Conservation (phyloP, 139 green algal species). For the Astrephomene gubernaculifera region DNA sequence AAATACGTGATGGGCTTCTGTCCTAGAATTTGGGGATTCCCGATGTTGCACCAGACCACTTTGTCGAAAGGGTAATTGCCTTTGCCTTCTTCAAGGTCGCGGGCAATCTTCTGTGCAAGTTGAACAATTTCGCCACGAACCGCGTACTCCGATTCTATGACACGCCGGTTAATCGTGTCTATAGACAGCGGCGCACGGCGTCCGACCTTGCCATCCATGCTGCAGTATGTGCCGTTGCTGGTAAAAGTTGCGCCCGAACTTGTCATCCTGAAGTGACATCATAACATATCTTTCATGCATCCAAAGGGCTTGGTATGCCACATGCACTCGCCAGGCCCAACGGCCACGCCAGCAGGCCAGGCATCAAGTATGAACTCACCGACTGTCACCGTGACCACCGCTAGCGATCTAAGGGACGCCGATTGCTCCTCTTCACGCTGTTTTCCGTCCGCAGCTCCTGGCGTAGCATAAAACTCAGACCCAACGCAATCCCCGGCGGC, state of each 20-base stretch:
- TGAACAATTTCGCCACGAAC: constrained; percentile 92
- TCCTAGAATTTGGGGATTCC: constrained; percentile 92
- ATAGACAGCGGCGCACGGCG: constrained; percentile 40
- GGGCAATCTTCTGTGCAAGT: constrained; percentile 72
- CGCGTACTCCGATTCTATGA: constrained; percentile 72
- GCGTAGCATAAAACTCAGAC: neutral
- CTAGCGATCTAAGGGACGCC: no score
- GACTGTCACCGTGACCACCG: no score
- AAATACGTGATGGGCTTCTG: constrained; percentile 97
- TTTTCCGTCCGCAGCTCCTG: neutral
- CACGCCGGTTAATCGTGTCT: constrained; percentile 53
- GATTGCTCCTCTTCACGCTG: no score
- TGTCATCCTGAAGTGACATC: constrained; percentile 14
- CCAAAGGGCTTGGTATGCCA: no score
- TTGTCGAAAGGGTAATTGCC: constrained; percentile 70
- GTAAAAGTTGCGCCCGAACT: constrained; percentile 5
- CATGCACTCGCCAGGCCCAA: no score
- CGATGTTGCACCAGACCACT: constrained; percentile 91
- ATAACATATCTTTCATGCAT: no score
- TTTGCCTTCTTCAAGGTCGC: constrained; percentile 73
- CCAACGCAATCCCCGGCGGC: constrained; percentile 7
- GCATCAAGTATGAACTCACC: no score
- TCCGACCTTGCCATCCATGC: neutral
- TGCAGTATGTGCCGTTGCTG: neutral
- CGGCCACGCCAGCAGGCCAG: no score